phyloP scores from a whole-genome alignment of 163 green algal genomes.

The Chloromonas sp. region DNA sequence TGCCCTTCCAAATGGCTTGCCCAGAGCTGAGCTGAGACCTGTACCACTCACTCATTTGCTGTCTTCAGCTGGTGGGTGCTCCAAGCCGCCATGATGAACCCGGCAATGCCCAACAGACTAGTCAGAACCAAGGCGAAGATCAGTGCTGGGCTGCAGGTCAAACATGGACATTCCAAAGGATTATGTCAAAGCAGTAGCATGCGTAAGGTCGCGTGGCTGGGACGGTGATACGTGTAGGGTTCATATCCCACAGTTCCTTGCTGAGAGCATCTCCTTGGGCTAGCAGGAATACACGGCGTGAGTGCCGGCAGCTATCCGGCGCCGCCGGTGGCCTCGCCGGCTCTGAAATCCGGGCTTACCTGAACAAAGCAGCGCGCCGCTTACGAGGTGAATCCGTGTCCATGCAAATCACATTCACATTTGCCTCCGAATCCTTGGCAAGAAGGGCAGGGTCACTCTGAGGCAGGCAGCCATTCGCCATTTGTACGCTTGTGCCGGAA shows the following conservation, averaged over 20 bases:
- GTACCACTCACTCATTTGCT: not conserved
- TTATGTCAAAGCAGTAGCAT: not conserved
- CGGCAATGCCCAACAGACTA: not conserved
- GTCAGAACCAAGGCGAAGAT: not conserved
- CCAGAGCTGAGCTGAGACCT: not conserved
- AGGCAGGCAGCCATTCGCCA: no score
- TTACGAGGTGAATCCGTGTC: no score
- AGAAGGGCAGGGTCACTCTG: no score
- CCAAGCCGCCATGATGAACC: not conserved
- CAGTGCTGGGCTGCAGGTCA: not conserved
- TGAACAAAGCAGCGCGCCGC: no score
- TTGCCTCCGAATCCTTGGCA: no score
- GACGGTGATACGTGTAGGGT: no score
- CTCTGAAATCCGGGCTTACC: no score
- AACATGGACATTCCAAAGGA: not conserved
- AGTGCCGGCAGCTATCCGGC: not conserved
- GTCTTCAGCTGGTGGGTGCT: not conserved
- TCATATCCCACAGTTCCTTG: not conserved
- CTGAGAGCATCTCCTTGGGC: not conserved
- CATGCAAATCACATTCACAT: no score
- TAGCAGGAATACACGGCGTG: not conserved
- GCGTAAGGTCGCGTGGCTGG: not conserved
- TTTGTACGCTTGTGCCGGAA: no score
- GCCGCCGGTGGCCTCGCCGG: no score
- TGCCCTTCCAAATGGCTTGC: no score